Evolutionary conservation across 257 asterid genomes (phyloP).

Genomic region (Verbena officinalis): DNA sequence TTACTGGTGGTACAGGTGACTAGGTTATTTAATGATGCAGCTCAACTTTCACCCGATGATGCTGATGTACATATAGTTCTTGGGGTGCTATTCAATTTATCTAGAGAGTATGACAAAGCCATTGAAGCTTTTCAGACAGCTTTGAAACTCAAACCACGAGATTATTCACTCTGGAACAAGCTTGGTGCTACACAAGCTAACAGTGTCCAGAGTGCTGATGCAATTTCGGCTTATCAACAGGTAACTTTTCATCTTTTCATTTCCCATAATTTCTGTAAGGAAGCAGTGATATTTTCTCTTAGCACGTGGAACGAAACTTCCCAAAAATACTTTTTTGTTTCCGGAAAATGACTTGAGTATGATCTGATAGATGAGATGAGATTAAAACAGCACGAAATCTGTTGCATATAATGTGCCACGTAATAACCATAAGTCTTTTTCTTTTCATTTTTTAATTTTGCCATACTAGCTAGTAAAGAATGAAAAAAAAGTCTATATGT

Average conservation of each 20-base stretch:
- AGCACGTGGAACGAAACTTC: background rate
- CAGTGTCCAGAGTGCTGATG: constrained; percentile 96
- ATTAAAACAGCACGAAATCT: background rate
- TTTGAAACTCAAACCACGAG: constrained; percentile 91
- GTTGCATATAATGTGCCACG: background rate
- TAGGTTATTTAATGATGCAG: constrained; percentile 77
- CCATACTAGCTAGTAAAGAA: constrained; percentile 2
- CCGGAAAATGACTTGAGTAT: no score
- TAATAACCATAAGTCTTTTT: background rate
- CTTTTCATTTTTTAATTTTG: background rate
- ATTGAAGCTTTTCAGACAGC: constrained; percentile 92
- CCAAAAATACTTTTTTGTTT: no score
- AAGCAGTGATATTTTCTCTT: background rate
- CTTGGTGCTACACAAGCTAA: constrained; percentile 99
- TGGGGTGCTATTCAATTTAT: constrained; percentile 87
- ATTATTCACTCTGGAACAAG: constrained; percentile 99
- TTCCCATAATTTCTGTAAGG: background rate
- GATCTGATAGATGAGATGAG: background rate
- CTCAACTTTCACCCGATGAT: constrained; percentile 93
- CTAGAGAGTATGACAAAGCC: constrained; percentile 91
- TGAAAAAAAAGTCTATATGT: background rate
- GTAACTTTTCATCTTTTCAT: constrained; percentile 37
- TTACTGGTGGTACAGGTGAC: constrained; percentile 63
- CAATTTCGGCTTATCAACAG: constrained; percentile 93
- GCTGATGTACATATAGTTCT: constrained; percentile 98